phyloP scores from a whole-genome alignment of 768 basidiomycete species.

The Tylopilus rubrobrunneus region DNA sequence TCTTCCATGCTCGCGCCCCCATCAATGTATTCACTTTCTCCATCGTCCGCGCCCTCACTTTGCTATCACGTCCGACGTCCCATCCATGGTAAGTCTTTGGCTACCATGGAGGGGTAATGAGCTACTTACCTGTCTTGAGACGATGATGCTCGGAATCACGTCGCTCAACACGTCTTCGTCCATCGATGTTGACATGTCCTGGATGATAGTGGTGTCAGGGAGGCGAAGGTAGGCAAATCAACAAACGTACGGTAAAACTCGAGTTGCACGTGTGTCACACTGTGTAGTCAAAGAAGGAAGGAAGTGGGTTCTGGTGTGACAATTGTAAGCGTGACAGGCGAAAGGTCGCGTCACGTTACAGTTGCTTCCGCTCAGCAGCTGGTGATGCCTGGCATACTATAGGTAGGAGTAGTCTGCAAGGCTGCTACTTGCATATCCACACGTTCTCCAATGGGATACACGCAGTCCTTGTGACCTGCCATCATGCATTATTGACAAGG shows the following conservation, averaged over 20 bases:
- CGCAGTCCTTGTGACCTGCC: too few relatives aligned
- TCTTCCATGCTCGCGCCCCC: conserved; percentile 53
- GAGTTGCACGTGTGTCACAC: too few relatives aligned
- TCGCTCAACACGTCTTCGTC: conserved; percentile 88
- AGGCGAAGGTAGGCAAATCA: background rate
- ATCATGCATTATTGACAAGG: too few relatives aligned
- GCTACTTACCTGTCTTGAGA: conserved; percentile 72
- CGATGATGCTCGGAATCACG: conserved; percentile 86
- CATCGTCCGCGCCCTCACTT: conserved; percentile 70
- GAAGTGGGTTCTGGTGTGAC: conserved; percentile 24
- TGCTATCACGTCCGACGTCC: conserved; percentile 36
- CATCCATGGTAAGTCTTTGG: conserved; percentile 6
- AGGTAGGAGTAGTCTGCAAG: too few relatives aligned
- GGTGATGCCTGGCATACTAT: too few relatives aligned
- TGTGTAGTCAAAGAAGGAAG: conserved; percentile 24
- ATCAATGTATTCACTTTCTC: conserved; percentile 63
- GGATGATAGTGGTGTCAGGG: background rate
- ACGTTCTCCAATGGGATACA: too few relatives aligned
- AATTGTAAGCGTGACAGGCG: background rate
- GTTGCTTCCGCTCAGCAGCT: too few relatives aligned
- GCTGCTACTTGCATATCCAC: too few relatives aligned
- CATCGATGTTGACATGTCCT: conserved; percentile 24
- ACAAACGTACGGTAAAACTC: conserved; percentile 21
- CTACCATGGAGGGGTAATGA: background rate
- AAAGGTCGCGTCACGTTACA: too few relatives aligned